phyloP scores from a whole-genome alignment of 768 basidiomycete species.

The Obba rivulosa region DNA sequence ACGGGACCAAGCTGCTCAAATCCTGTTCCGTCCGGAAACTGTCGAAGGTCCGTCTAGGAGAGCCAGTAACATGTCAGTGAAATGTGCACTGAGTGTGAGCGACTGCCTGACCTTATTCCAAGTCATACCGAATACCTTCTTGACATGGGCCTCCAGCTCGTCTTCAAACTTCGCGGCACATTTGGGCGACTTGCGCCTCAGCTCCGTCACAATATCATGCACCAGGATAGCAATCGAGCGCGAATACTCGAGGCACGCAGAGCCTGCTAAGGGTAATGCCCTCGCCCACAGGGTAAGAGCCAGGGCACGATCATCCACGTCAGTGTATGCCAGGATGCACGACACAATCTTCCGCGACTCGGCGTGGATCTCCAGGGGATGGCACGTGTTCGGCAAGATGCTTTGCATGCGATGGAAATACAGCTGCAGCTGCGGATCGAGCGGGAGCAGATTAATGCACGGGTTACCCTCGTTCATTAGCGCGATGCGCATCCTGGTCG shows the following conservation, averaged over 20 bases:
- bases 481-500: too few species aligned
- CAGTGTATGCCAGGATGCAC: not conserved
- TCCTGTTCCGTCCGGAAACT: not conserved
- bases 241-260: slow-evolving; percentile 1
- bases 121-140: not conserved
- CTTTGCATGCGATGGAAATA: slow-evolving; percentile 5
- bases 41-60: not conserved
- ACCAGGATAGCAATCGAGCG: slow-evolving; percentile 3
- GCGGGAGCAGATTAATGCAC: not conserved
- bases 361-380: not conserved
- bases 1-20: not conserved
- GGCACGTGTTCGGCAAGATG: not conserved
- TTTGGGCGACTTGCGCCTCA: not conserved
- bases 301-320: not conserved
- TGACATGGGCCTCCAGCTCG: not conserved
- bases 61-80: not conserved
- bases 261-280: not conserved
- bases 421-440: slow-evolving; percentile 1
- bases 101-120: not conserved
- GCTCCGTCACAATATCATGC: not conserved
- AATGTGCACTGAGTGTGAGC: not conserved
- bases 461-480: not conserved
- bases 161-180: not conserved
- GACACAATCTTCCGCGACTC: not conserved
- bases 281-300: not conserved